phyloP scores from a whole-genome alignment of 495 filamentous ascomycete species.

The Penicillium cataractarum region DNA sequence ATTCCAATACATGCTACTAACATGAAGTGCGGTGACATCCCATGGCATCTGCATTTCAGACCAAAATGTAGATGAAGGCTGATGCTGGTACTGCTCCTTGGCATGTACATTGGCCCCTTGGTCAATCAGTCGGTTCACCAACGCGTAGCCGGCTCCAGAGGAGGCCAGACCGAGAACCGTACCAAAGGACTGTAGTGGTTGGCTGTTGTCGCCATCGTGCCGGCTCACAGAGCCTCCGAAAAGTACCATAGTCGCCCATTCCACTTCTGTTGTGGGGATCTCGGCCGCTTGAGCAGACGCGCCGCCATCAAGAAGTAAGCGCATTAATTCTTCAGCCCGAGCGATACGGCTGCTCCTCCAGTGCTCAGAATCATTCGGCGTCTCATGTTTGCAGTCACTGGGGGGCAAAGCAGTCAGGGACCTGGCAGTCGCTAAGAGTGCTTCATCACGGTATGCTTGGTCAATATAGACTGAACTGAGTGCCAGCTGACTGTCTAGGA shows the following conservation, averaged over 20 bases:
- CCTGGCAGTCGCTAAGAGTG: neutral
- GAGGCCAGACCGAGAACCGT: constrained; percentile 7
- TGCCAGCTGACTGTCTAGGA: neutral
- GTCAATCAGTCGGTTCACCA: neutral
- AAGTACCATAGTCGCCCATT: constrained; percentile 1
- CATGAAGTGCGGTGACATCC: neutral
- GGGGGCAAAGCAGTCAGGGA: neutral
- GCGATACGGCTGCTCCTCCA: neutral
- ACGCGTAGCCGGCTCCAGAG: neutral
- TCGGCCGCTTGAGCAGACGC: constrained; percentile 3
- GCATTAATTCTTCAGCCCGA: neutral
- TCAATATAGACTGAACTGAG: neutral
- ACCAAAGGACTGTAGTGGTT: neutral
- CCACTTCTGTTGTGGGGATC: neutral
- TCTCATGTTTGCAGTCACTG: neutral
- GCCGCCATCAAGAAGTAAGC: constrained; percentile 4
- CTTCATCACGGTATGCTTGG: neutral
- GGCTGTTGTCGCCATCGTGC: neutral
- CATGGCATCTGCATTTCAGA: neutral
- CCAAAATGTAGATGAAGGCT: neutral
- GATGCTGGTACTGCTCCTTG: neutral
- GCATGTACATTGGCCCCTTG: neutral
- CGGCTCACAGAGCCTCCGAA: neutral
- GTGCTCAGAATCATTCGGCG: neutral
- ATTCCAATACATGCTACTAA: constrained; percentile 5